Conservation (phyloP, 257 asterid species). For the Phtheirospermum japonicum region DNA sequence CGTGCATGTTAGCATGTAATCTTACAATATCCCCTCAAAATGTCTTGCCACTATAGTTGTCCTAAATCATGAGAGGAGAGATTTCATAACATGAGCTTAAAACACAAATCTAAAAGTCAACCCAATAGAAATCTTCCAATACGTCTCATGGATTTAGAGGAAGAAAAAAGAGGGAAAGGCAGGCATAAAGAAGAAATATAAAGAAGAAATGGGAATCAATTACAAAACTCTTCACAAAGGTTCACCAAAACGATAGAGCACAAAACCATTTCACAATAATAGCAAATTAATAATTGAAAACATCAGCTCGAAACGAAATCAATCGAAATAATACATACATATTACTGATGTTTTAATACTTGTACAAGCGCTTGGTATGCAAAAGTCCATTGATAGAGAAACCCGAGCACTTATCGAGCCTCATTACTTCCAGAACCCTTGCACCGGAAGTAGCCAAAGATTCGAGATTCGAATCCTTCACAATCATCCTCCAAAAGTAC, state of each 20-base stretch:
- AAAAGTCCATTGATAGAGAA: conserved; percentile 71
- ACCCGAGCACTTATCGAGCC: conserved; percentile 81
- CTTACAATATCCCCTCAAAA: no score
- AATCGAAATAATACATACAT: not conserved
- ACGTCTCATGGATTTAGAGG: not conserved
- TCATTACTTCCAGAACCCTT: conserved; percentile 49
- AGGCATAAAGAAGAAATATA: no score
- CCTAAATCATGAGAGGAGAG: no score
- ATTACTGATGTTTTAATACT: conserved; percentile 34
- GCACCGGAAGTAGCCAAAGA: conserved; percentile 38
- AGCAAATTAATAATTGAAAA: conserved; percentile 3
- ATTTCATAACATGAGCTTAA: conserved; percentile 3
- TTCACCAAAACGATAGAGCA: no score
- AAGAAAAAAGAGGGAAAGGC: not conserved
- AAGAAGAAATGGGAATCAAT: no score
- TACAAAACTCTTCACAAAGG: not conserved
- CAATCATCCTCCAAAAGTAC: conserved; percentile 83
- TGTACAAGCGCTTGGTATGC: conserved; percentile 50
- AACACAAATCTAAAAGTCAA: not conserved
- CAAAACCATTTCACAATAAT: not conserved
- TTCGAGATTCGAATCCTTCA: conserved; percentile 66
- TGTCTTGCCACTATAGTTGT: no score
- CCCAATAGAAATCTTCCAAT: not conserved
- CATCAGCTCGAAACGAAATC: not conserved
- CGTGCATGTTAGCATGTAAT: no score